Evolutionary conservation across 768 basidiomycete species (phyloP), one percentile per base, ranked within the genome.

Genomic region (Phlegmacium glaucopus): DNA sequence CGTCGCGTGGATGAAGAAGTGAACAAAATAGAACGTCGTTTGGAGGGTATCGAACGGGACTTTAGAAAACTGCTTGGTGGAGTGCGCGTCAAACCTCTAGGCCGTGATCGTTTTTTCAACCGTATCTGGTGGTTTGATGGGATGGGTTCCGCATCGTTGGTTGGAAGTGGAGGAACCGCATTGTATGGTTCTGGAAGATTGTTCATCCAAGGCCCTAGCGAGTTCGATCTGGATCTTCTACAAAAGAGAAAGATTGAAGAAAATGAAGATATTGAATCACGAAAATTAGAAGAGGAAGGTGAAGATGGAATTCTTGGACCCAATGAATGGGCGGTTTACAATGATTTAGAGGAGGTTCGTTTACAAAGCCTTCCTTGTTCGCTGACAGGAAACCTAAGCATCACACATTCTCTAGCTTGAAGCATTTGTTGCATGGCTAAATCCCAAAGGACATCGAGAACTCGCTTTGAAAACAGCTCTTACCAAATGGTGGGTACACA

Each of bases 111-210:
- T 44, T 99, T 97, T 67, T 88, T 90, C 60, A 95, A 96, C 62
- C 83, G 90, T 27, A 75, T 96, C 49, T 99, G 95, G 95, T 99
- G 95, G 95, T 91, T 97, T 62, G 95, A 99, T 66, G 95, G 95
- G 9, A 80, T 94, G 76, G 95, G 95, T 6, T 83, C 85, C 5
- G 85, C 84, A 39, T 83, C 86, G 38, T 68, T 95, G 44, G 72
- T 92, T 48, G 86, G 84, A 34, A 83, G 81, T 53, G 89, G 89
- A 12, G 89, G 88, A 4, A 78, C 83, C 25, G 79, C 86, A 25
- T 78, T 86, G 63, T 95, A 91, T 59, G 92, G 93, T 9, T 85
- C 93, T 15, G 96, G 94, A 5, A 74, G 95, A 44, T 61, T 99
- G 40, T 96, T 97, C 63, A 67, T 99, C 25, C 96, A 99, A 66